Base-by-base conservation (phyloP, 106 monocot species). In the Platanthera guangdongensis region DNA sequence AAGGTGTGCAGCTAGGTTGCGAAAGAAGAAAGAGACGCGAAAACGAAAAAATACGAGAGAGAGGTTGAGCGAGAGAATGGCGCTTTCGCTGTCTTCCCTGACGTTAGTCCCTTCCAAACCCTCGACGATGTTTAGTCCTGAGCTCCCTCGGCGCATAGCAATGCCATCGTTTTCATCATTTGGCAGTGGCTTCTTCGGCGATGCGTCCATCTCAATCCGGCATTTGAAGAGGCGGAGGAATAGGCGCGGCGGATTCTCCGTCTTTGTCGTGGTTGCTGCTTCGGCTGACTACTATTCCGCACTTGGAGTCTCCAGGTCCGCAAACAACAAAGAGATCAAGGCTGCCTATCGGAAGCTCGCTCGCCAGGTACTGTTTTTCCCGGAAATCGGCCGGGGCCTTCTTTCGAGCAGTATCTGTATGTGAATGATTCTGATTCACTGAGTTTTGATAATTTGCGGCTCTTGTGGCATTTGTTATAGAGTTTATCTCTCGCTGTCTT, bases 251-350 rank as follows among this genome's bases (percentile, higher is more conserved):
- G 11, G 19, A 2, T 51, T 50, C 50, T 25, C 72, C 51, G 51
- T 9, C 51, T 51, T 22, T 51, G 25, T 80, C 18, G 70, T 84
- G 15, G 79, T 88, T 47, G 28, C 67, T 2, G 88, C 87, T 13
- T 85, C 93, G 5, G 83, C 77, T 2, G 96, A 96, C 74, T 91
- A 96, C 81, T 96, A 96, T 80, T 87, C 96, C 7, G 91, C 93
- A 11, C 96, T 96, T 16, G 96, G 96, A 0, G 86, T 96, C 16
- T 75, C 93, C 14, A 85, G 83, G 78, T 89, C 93, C 11, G 96
- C 96, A 1, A 83, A 73, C 72, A 75, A 10, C 76, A 96, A 96
- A 82, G 89, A 96, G 81, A 96, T 96, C 80, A 96, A 96, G 84
- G 84, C 96, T 50, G 96, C 96, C 0, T 96, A 93, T 65, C 81